Percentiles rank a stretch among this genome's conserved stretches.
phyloP scores from a whole-genome alignment of 2,329 filamentous ascomycete species.

The Aspergillus pseudotamarii region DNA sequence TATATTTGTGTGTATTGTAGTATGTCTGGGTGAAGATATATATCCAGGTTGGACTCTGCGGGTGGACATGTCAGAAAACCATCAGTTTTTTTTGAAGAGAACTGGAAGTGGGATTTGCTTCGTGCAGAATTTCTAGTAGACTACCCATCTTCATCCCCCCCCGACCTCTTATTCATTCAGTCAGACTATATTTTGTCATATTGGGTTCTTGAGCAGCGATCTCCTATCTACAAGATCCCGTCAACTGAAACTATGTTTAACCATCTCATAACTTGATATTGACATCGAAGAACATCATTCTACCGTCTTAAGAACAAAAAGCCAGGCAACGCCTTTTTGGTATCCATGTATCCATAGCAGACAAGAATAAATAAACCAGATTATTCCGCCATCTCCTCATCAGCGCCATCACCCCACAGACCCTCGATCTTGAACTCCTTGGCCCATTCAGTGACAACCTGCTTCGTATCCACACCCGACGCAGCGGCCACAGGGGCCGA shows the following conservation, averaged over 20 bases:
- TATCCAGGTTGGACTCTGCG: not conserved
- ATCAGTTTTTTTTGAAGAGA: not conserved
- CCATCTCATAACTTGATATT: not conserved
- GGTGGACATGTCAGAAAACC: not conserved
- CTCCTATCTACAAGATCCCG: not conserved
- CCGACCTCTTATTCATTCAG: too few relatives aligned
- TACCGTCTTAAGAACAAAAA: conserved; percentile 12
- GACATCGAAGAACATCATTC: conserved; percentile 11
- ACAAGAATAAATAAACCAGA: conserved; percentile 25
- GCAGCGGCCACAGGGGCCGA: conserved; percentile 35
- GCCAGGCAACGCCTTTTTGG: conserved; percentile 31
- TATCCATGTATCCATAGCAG: conserved; percentile 34
- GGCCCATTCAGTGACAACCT: conserved; percentile 90
- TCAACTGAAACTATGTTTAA: not conserved
- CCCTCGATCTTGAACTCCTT: conserved; percentile 94
- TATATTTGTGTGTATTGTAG: too few relatives aligned
- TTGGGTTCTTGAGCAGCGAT: not conserved
- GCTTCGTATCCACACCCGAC: conserved; percentile 67
- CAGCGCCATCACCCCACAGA: conserved; percentile 73
- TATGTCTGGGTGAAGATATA: not conserved
- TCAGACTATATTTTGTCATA: too few relatives aligned
- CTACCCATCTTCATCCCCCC: too few relatives aligned
- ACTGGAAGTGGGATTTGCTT: not conserved
- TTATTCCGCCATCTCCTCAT: conserved; percentile 47
- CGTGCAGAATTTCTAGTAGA: not conserved